Evolutionary conservation across 345 rosid genomes (phyloP), one percentile per base, ranked within the genome.

Genomic region (Murraya paniculata): DNA sequence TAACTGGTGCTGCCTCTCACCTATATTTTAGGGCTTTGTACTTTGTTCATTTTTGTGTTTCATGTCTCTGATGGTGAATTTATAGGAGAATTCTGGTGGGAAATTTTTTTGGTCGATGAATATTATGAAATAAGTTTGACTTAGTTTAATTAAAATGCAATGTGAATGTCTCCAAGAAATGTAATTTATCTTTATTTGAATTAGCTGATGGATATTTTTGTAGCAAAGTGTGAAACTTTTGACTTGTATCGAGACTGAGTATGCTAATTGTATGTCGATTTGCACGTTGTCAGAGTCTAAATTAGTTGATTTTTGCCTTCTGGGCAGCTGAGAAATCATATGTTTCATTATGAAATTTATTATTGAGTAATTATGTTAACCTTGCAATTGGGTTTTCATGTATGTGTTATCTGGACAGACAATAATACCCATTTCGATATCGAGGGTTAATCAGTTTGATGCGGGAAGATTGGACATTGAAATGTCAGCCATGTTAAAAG

Each of bases 401-500:
- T 21, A 25, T 25, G 4, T 53, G 19, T 71, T 41, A 70, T 57
- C 19, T 55, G 72, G 71, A 85, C 94, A 94, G 94, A 79, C 91
- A 53, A 66, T 62, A 11, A 83, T 94, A 78, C 91, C 93, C 7
- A 86, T 94, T 81, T 85, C 93, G 1, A 88, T 96, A 79, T 91
- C 99, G 5, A 88, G 95, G 86, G 99, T 96, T 83, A 94, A 94
- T 90, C 98, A 94, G 84, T 91, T 96, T 60, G 99, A 94, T 79
- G 99, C 99, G 1, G 97, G 87, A 53, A 89, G 99, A 79, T 87
- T 96, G 75, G 99, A 96, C 79, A 82, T 94, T 76, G 98, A 94
- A 86, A 93, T 97, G 97, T 89, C 99, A 55, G 97, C 98, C 18
- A 94, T 93, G 98, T 86, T 96, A 76, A 96, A 96, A 77, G 98